Evolutionary conservation across 2,329 filamentous ascomycete genomes (phyloP).

Genomic region (Juglanconis juglandina): DNA sequence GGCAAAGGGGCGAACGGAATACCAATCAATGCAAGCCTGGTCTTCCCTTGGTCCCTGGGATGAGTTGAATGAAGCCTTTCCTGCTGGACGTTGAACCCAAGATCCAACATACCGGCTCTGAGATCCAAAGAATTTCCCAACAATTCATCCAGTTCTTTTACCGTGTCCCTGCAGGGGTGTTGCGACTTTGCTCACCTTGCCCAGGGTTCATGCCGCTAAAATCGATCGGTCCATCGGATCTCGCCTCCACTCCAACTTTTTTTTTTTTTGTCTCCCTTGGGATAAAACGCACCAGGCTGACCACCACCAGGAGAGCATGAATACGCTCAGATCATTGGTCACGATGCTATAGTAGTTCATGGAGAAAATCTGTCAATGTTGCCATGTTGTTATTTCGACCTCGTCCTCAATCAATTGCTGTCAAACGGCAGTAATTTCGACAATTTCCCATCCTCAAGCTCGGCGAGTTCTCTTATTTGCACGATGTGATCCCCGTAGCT

Average conservation of each 20-base stretch:
- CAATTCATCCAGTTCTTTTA: constrained; percentile 15
- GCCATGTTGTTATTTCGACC: neutral
- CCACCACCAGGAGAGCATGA: neutral
- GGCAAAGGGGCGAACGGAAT: neutral
- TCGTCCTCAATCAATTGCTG: neutral
- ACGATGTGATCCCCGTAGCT: constrained; percentile 5
- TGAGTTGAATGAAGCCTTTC: constrained; percentile 1
- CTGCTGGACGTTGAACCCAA: neutral
- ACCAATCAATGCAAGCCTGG: neutral
- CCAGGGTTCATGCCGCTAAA: neutral
- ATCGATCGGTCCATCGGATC: neutral
- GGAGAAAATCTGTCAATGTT: neutral
- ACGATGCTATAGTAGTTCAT: neutral
- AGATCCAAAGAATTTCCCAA: constrained; percentile 7
- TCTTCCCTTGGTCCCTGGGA: neutral
- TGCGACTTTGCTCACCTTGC: neutral
- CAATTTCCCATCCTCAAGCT: neutral
- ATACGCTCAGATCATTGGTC: neutral
- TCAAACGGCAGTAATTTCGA: neutral
- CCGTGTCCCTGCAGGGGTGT: constrained; percentile 8
- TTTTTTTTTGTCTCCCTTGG: neutral
- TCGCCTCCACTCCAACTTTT: constrained; percentile 7
- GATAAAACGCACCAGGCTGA: constrained; percentile 7
- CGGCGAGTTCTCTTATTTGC: constrained; percentile 1
- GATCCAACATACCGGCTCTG: constrained; percentile 4